Percentiles rank a stretch among this genome's conserved stretches.
Evolutionary conservation across 2,329 filamentous ascomycete genomes (phyloP).

Genomic region (Colletotrichum sp.): DNA sequence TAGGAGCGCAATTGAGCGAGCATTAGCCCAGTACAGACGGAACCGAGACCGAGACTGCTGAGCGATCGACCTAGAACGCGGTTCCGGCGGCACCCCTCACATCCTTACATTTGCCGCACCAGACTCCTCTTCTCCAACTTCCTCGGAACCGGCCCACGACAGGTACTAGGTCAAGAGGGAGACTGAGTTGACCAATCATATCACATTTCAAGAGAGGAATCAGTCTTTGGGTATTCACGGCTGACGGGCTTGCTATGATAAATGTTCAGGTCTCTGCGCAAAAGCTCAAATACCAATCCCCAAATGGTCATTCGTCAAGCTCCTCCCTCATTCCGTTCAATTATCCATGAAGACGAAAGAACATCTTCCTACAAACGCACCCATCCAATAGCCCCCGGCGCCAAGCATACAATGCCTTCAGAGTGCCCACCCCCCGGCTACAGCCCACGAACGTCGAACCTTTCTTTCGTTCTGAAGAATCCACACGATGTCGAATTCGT

Average conservation of each 20-base stretch:
- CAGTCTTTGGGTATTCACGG: background rate
- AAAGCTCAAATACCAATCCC: background rate
- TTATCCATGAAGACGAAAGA: background rate
- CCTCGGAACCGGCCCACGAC: background rate
- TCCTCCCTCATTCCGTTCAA: background rate
- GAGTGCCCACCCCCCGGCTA: background rate
- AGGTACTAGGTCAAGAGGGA: background rate
- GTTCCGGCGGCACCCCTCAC: background rate
- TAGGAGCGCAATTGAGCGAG: background rate
- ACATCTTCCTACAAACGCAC: background rate
- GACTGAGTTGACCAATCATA: background rate
- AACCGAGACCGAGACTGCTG: background rate
- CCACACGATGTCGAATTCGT: conserved; percentile 75
- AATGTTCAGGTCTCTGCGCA: background rate
- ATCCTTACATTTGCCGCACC: background rate
- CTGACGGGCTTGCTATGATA: background rate
- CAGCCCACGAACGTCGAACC: conserved; percentile 60
- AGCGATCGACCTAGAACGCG: background rate
- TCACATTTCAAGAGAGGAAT: background rate
- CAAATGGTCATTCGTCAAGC: background rate
- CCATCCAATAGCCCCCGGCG: background rate
- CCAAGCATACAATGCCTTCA: background rate
- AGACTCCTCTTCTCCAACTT: background rate
- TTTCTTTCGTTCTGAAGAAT: conserved; percentile 84
- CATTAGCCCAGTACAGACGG: background rate